Conservation (phyloP, 2,329 filamentous ascomycete genomes). For the Immersiporthe knoxdaviesiana region DNA sequence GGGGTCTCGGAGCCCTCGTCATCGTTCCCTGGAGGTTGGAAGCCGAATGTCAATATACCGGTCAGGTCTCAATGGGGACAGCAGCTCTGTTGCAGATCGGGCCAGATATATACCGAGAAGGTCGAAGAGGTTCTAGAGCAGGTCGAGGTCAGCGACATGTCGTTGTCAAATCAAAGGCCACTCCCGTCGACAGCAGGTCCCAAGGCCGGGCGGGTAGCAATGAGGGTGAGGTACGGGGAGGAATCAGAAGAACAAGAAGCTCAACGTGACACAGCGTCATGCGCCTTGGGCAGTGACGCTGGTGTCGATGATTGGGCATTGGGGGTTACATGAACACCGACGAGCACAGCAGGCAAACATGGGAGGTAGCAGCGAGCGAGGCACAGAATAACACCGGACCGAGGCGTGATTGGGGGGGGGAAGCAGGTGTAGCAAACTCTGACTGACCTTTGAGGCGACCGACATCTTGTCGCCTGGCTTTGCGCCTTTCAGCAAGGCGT, state of each 20-base stretch:
- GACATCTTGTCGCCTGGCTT: slow-evolving; percentile 62
- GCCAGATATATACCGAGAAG: slow-evolving; percentile 77
- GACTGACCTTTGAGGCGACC: slow-evolving; percentile 63
- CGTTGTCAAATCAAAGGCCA: slow-evolving; percentile 13
- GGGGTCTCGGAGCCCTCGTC: slow-evolving; percentile 71
- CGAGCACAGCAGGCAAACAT: not conserved
- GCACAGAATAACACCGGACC: not conserved
- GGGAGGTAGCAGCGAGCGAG: not conserved
- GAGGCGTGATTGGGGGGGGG: not conserved
- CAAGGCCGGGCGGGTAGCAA: not conserved
- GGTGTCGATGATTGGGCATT: not conserved
- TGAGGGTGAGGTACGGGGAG: too few species aligned
- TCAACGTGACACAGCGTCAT: not conserved
- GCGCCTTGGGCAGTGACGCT: not conserved
- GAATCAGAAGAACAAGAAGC: not conserved
- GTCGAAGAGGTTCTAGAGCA: slow-evolving; percentile 87
- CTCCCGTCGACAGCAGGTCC: not conserved
- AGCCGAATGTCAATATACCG: slow-evolving; percentile 20
- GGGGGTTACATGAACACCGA: not conserved
- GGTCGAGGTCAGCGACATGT: slow-evolving; percentile 19
- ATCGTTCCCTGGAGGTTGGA: slow-evolving; percentile 57
- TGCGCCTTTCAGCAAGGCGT: slow-evolving; percentile 57
- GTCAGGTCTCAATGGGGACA: slow-evolving; percentile 29
- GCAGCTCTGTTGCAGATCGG: slow-evolving; percentile 29
- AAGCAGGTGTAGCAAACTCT: not conserved